Conservation (phyloP, 23 red algal species). For the Porphyridium purpureum region DNA sequence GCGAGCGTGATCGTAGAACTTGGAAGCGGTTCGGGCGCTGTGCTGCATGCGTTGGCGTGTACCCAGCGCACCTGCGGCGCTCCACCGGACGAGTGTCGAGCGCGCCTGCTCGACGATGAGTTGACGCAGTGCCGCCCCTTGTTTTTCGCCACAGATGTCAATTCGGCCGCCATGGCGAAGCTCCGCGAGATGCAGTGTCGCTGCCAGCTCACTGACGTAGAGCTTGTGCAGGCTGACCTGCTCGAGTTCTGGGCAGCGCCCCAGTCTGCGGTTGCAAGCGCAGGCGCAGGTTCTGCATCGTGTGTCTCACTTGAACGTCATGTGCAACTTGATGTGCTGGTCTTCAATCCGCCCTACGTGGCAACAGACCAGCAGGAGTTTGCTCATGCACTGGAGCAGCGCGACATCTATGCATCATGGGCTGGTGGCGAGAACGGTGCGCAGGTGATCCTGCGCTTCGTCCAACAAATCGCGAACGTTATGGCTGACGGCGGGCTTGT, state of each 20-base stretch:
- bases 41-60: too few relatives aligned
- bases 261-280: too few relatives aligned
- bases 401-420: conserved; percentile 54
- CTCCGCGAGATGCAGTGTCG: conserved; percentile 1
- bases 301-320: too few relatives aligned
- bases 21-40: too few relatives aligned
- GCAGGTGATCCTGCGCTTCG: conserved; percentile 44
- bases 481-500: conserved; percentile 20
- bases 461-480: conserved; percentile 6
- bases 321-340: conserved; percentile 39
- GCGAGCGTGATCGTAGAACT: too few relatives aligned
- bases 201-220: conserved; percentile 3
- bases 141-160: conserved; percentile 23
- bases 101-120: too few relatives aligned
- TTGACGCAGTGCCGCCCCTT: background rate
- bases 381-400: conserved; percentile 12
- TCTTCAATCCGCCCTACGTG: conserved; percentile 77
- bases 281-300: too few relatives aligned
- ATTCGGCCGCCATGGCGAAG: conserved; percentile 11
- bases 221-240: conserved; percentile 18
- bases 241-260: too few relatives aligned
- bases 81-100: too few relatives aligned
- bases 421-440: conserved; percentile 40
- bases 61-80: too few relatives aligned
- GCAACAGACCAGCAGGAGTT: conserved; percentile 35